These are phyloP conservation scores for Trichosporon sp. DNA, from an alignment of 1,284 basidiomycete genomes.

Conservation along the genomic window DNA sequence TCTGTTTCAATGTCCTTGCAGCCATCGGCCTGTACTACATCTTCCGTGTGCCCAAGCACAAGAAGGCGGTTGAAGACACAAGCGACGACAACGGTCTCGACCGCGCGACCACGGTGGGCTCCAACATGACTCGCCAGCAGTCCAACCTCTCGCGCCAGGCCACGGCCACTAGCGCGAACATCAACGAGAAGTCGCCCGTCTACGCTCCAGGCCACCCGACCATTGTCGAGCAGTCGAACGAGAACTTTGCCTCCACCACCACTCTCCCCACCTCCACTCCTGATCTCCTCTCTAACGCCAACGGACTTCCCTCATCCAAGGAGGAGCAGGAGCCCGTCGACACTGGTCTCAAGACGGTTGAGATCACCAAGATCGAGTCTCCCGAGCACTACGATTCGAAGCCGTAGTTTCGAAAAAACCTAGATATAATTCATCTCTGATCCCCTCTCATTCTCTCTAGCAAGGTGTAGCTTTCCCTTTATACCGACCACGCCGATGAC, in stretches of 20 bases:
- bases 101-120: conserved; percentile 9
- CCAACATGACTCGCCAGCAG: conserved; percentile 6
- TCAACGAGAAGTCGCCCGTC: not conserved
- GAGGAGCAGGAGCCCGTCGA: not conserved
- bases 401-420: not conserved
- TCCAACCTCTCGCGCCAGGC: conserved; percentile 8
- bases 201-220: not conserved
- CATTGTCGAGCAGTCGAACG: not conserved
- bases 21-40: conserved; percentile 44
- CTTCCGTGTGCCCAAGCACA: conserved; percentile 31
- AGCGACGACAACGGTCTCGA: conserved; percentile 8
- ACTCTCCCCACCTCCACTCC: not conserved
- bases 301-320: not conserved
- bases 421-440: not conserved
- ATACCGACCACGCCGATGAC: conserved; percentile 2
- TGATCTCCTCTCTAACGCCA: not conserved
- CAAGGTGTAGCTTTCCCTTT: not conserved
- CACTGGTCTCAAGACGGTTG: not conserved
- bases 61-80: conserved; percentile 13
- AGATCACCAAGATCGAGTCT: not conserved
- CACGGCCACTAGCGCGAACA: not conserved
- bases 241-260: not conserved
- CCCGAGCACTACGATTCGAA: not conserved
- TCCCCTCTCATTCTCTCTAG: not conserved
- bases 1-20: conserved; percentile 55